Conservation (phyloP, 1,139 yeast species). For the Geotrichum reessii region DNA sequence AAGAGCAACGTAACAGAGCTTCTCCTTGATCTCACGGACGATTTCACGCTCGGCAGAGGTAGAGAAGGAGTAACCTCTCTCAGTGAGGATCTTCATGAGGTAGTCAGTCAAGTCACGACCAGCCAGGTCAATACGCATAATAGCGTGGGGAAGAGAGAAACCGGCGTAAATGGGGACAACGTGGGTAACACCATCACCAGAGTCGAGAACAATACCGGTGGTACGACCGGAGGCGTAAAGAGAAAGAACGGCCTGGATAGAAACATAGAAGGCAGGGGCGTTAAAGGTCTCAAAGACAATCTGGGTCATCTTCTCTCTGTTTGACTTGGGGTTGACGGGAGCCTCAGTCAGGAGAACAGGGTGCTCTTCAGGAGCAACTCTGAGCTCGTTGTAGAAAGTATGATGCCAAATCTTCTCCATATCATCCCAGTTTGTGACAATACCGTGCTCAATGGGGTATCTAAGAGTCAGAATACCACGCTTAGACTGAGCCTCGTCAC, state of each 20-base stretch:
- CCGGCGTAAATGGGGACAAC: constrained; percentile 99
- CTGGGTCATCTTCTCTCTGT: constrained; percentile 99
- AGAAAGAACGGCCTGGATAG: constrained; percentile 97
- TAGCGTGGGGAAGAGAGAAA: constrained; percentile 98
- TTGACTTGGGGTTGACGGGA: constrained; percentile 97
- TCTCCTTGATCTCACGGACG: constrained; percentile 98
- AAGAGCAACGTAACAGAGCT: constrained; percentile 94
- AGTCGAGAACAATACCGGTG: constrained; percentile 98
- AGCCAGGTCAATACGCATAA: constrained; percentile 96
- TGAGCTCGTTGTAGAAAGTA: constrained; percentile 94
- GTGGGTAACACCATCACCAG: constrained; percentile 99
- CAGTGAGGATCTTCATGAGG: constrained; percentile 96
- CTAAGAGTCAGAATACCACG: constrained; percentile 98
- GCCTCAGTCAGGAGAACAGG: constrained; percentile 98
- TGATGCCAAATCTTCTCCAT: constrained; percentile 99
- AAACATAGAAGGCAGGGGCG: constrained; percentile 98
- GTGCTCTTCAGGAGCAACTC: constrained; percentile 99
- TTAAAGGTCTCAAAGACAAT: constrained; percentile 98
- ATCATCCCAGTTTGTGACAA: constrained; percentile 99
- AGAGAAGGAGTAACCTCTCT: constrained; percentile 98
- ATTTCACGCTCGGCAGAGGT: constrained; percentile 99
- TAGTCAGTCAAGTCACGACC: constrained; percentile 99
- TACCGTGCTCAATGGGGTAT: constrained; percentile 99
- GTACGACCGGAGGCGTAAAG: constrained; percentile 99
- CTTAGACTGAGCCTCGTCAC: constrained; percentile 99